Conservation (phyloP, 805 yeast genomes). For the Metschnikowia chrysomelidarum region DNA sequence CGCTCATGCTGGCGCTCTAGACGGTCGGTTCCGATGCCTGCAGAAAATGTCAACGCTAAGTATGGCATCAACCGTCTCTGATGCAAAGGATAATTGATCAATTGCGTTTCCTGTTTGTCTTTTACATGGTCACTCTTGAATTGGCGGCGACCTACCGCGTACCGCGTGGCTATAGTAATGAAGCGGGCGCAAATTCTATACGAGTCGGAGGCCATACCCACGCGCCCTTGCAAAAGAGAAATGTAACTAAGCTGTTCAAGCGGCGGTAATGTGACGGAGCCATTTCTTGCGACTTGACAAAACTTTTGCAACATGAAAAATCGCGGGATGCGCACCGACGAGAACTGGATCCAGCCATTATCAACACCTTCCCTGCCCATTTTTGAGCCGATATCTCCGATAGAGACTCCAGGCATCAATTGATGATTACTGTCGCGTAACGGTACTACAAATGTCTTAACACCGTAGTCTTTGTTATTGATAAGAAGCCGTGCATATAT, state of each 20-base stretch:
- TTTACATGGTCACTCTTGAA: slow-evolving; percentile 28
- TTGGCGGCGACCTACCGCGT: slow-evolving; percentile 47
- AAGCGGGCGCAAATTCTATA: slow-evolving; percentile 42
- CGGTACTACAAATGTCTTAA: slow-evolving; percentile 46
- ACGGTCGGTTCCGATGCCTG: slow-evolving; percentile 38
- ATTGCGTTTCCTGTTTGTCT: slow-evolving; percentile 34
- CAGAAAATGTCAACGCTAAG: slow-evolving; percentile 40
- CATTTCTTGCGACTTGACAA: slow-evolving; percentile 40
- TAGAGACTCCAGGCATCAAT: slow-evolving; percentile 42
- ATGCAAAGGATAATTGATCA: slow-evolving; percentile 45
- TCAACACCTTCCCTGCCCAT: slow-evolving; percentile 51
- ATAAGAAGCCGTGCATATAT: slow-evolving; percentile 44
- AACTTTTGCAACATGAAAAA: slow-evolving; percentile 46
- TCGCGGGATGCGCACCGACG: slow-evolving; percentile 43
- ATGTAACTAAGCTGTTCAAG: slow-evolving; percentile 45
- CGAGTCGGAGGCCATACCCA: slow-evolving; percentile 44
- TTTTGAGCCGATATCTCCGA: slow-evolving; percentile 48
- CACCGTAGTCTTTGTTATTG: slow-evolving; percentile 45
- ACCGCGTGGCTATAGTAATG: slow-evolving; percentile 43
- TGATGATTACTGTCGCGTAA: slow-evolving; percentile 43
- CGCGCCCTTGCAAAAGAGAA: slow-evolving; percentile 46
- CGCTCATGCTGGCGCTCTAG: slow-evolving; percentile 33
- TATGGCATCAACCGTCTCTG: slow-evolving; percentile 46
- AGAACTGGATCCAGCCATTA: slow-evolving; percentile 49
- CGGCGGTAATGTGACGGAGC: slow-evolving; percentile 42